Base-by-base conservation (phyloP, 1,284 basidiomycete species). In the Neolentinus lepideus region DNA sequence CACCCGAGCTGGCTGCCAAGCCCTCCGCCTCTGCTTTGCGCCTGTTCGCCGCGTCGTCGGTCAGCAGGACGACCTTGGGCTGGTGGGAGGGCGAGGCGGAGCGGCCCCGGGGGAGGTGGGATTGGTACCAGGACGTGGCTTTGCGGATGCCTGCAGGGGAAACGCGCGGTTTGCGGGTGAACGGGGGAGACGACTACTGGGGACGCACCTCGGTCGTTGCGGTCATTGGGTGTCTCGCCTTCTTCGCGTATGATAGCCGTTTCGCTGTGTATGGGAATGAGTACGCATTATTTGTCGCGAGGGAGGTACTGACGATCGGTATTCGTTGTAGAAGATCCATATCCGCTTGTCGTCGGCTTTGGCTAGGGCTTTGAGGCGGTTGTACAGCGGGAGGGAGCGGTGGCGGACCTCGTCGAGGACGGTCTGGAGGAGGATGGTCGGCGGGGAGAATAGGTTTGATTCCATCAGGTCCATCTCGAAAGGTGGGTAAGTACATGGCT, bases 341-440 rank as follows among this genome's bases (percentile, higher is more conserved):
- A 89, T 77, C 24, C 72, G 75, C 64, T 92, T 88, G 59, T 92
- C 90, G 55, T 96, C 94, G 61, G 84, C 81, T 60, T 83, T 87
- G 26, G 88, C 77, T 33, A 98, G 75, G 1, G 88, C 83, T 62
- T 91, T 93, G 56, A 98, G 77, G 25, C 94, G 87, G 68, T 96
- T 98, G 72, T 92, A 94, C 16, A 99, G 76, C 0, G 97, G 97
- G 29, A 99, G 72, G 0, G 92, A 95, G 26, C 96, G 83, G 70
- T 99, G 96, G 55, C 96, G 80, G 57, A 98, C 94, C 80, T 99
- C 97, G 62, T 97, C 92, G 52, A 98, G 75, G 1, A 98, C 94
- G 0, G 96, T 99, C 70, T 99, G 97, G 1, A 98, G 81, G 11
- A 99, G 76, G 54, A 99, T 87, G 54, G 97, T 83, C 0, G 92